Evolutionary conservation across 2,329 filamentous ascomycete species (phyloP), one percentile per base, ranked within the genome.

Genomic region (Cytospora piceicola): DNA sequence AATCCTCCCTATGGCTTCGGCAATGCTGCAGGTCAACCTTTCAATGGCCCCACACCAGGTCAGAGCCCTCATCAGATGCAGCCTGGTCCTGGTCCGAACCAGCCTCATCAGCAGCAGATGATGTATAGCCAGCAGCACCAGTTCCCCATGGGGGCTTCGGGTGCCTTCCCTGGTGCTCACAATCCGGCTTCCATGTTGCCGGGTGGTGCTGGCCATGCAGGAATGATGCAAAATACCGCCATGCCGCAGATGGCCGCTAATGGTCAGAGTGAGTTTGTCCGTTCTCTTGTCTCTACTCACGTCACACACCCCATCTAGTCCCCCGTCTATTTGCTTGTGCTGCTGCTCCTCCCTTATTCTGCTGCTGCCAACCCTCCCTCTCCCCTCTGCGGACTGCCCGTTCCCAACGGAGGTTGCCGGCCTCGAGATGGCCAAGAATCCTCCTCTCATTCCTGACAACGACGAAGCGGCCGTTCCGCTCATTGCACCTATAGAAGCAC

Each of bases 71-170:
- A 78, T 75, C 80, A 78, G 72, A 75, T 81, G 76, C 81, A 82
- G 74, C 80, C 78, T 69, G 78, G 77, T 69, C 74, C 75, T 64
- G 75, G 75, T 70, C 76, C 78, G 73, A 74, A 72, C 61, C 78
- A 78, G 70, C 77, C 76, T 65, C 82, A 49, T 24, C 46, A 83
- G 72, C 82, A 83, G 75, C 82, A 82, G 75, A 83, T 85, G 79
- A 87, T 87, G 83, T 88, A 85, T 76, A 85, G 85, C 74, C 83
- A 85, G 74, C 84, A 85, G 77, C 83, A 85, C 74, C 84, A 85
- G 77, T 87, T 83, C 71, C 78, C 81, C 71, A 85, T 87, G 83
- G 78, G 77, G 62, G 77, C 79, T 64, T 84, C 85, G 73, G 78
- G 77, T 66, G 77, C 75, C 68, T 87, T 85, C 71, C 79, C 79